Base-by-base conservation (phyloP, 1,284 basidiomycete genomes). In the Veloporphyrellus conicus region DNA sequence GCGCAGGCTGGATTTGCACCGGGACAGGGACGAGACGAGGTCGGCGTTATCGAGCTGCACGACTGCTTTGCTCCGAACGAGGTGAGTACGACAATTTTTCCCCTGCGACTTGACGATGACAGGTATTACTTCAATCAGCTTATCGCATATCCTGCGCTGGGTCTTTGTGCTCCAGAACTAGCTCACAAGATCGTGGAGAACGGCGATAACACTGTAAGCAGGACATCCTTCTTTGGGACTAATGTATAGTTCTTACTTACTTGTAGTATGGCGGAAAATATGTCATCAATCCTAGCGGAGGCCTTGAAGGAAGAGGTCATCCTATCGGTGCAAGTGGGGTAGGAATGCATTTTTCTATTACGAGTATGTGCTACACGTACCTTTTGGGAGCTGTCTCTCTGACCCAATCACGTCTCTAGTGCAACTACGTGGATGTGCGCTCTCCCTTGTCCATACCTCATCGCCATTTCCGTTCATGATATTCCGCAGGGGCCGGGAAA, bases 291-390 rank as follows among this genome's bases (percentile, higher is more conserved):
- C 87, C 90, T 0, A 85, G 84, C 43, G 88, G 90, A 16, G 89
- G 90, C 1, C 75, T 93, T 20, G 88, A 92, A 63, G 86, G 86
- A 28, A 91, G 90, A 61, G 90, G 90, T 0, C 86, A 89, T 61
- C 88, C 87, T 8, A 73, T 91, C 27, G 88, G 90, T 20, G 90
- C 89, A 0, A 90, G 87, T 5, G 89, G 89, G 1, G 67, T 92
- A 8, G 88, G 84, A 23, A 91, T 91, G 88, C 83, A 89, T 60
- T 89, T 89, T 65, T 92, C 90, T 63, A 86, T 91, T 52, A 77
- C 82, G 55, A 85, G 83, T 82, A 68, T 56, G 82, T 73, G 22
- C 23, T 15, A 5, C 2, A 15, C 3, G 19, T 15, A 12, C 6
- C 57, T 9, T n/a, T 20, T 29, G 3, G 20, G 2, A 14, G 38